A percentile compares a stretch with the other conserved stretches of the same genome.
phyloP scores from a whole-genome alignment of 176 grass and related monocot genomes.

The Leersia perrieri region DNA sequence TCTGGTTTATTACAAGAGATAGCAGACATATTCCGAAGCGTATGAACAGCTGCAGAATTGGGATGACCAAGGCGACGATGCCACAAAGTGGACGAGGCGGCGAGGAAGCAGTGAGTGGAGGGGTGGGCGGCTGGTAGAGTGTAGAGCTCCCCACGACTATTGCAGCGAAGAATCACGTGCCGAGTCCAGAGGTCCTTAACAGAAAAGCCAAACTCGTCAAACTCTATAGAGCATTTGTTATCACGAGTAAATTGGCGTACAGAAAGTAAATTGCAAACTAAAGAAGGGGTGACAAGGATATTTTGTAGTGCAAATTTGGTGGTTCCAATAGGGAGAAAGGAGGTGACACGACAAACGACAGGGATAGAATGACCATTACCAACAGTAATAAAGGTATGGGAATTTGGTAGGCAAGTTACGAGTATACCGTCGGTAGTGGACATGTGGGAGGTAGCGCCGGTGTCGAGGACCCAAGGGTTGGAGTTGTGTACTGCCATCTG shows the following conservation, averaged over 20 bases:
- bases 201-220: too few relatives aligned
- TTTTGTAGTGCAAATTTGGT: not conserved
- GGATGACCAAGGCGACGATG: too few relatives aligned
- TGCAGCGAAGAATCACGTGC: not conserved
- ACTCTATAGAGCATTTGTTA: not conserved
- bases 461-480: not conserved
- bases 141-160: not conserved
- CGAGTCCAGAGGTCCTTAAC: too few relatives aligned
- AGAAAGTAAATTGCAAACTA: not conserved
- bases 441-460: not conserved
- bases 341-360: not conserved
- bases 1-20: too few relatives aligned
- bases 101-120: too few relatives aligned
- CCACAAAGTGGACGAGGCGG: too few relatives aligned
- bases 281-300: not conserved
- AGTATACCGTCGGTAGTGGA: not conserved
- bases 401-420: not conserved
- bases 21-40: too few relatives aligned
- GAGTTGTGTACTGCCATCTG: not conserved
- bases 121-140: not conserved
- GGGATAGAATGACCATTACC: not conserved
- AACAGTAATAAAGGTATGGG: not conserved
- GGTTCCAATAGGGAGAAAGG: not conserved
- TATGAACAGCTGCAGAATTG: too few relatives aligned
- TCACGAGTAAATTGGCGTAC: not conserved